phyloP scores from a whole-genome alignment of 2,329 filamentous ascomycete species.

The Monilinia polystroma region DNA sequence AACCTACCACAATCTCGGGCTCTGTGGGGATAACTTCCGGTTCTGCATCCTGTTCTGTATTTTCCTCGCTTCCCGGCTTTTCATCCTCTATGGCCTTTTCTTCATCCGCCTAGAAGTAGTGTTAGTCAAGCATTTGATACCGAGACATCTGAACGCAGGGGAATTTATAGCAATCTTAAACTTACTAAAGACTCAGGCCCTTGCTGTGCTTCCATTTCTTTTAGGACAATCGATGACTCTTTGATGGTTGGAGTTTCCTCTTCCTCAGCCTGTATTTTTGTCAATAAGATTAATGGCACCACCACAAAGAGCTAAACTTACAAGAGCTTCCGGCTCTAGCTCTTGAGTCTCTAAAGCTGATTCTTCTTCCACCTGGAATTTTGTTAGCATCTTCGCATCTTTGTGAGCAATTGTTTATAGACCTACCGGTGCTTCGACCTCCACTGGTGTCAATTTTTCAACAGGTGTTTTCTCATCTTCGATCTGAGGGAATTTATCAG shows the following conservation, averaged over 20 bases:
- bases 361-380: not conserved
- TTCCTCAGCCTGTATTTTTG: not conserved
- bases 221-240: not conserved
- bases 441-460: not conserved
- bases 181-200: not conserved
- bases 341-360: not conserved
- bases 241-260: not conserved
- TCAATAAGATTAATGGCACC: not conserved
- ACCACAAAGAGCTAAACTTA: not conserved
- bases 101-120: not conserved
- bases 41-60: not conserved
- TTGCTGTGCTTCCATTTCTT: not conserved
- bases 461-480: not conserved
- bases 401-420: fast-evolving
- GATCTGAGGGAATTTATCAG: not conserved
- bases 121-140: not conserved
- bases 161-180: not conserved
- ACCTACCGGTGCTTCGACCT: not conserved
- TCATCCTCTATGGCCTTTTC: not conserved
- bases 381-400: not conserved
- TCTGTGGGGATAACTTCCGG: not conserved
- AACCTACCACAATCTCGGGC: not conserved
- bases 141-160: not conserved
- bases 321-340: not conserved
- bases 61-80: not conserved